Base-by-base conservation (phyloP, 352 stramenopile species). In the Phytopythium kandeliae region DNA sequence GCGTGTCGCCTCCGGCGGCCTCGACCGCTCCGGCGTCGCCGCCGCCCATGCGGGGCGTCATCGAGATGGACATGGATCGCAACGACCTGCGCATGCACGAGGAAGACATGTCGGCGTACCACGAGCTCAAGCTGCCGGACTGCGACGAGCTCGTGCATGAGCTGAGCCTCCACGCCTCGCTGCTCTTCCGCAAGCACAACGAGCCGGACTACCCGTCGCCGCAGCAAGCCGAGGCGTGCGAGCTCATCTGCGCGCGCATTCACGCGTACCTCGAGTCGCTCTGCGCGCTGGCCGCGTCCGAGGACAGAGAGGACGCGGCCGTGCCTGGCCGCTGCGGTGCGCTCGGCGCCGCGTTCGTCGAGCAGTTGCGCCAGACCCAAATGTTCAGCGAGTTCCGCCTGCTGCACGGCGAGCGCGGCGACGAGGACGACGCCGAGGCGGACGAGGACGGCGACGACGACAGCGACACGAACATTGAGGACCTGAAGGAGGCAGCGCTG, bases 21-120 rank as follows among this genome's bases (percentile, higher is more conserved):
- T 51, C 54, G 28, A 31, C 4, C 28, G 28, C 28, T 9, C 11
- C 74, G 72, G 57, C 49, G 16, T 54, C 87, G 24, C 66, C 64
- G 5, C 60, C 54, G 13, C 72, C 79, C 11, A 88, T 90, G 69
- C 66, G 65, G 13, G 78, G 78, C 16, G 74, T 92, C 13, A 85
- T 90, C 45, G 75, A 90, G 55, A 86, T 92, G 68, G 81, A 87
- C 38, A 84, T 92, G 73, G 82, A 92, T 52, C 66, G 82, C 28
- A 87, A 90, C 55, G 69, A 73, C 19, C 46, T 92, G 3, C 68
- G 74, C 30, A 89, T 92, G 77, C 77, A 92, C 48, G 73, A 86
- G 53, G 77, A 90, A 35, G 78, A 92, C 50, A 40, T 90, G 31
- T 60, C 74, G 60, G 65, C 62, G 15, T 87, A 89, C 53, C 82